Conservation (phyloP, 2,329 filamentous ascomycete genomes). For the Cercospora sesami region DNA sequence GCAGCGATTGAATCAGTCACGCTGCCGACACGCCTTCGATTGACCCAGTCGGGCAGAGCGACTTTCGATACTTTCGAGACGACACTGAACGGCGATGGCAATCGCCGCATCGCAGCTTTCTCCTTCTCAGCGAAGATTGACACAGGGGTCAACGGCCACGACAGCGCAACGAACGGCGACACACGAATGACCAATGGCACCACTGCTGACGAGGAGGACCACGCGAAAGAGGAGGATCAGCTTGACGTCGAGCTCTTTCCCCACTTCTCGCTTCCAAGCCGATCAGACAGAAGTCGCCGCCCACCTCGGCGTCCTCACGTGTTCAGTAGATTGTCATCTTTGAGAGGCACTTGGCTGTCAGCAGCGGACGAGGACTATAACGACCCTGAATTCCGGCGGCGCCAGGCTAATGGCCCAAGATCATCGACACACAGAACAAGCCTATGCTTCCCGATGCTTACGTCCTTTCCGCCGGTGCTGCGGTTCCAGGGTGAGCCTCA, state of each 20-base stretch:
- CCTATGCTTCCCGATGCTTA: constrained; percentile 72
- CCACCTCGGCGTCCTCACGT: constrained; percentile 34
- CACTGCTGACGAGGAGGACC: constrained; percentile 28
- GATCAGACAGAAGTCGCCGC: constrained; percentile 20
- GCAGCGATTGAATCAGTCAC: constrained; percentile 77
- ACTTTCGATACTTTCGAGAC: constrained; percentile 65
- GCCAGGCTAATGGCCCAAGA: constrained; percentile 35
- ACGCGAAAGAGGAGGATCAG: constrained; percentile 15
- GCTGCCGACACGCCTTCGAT: constrained; percentile 69
- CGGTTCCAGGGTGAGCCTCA: constrained; percentile 42
- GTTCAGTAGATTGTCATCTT: constrained; percentile 44
- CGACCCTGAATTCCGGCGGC: constrained; percentile 40
- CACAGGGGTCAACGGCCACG: constrained; percentile 34
- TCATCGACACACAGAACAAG: constrained; percentile 43
- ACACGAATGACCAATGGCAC: constrained; percentile 36
- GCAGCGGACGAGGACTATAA: constrained; percentile 33
- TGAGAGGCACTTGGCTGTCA: constrained; percentile 44
- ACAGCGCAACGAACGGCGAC: constrained; percentile 35
- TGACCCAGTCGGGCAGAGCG: constrained; percentile 46
- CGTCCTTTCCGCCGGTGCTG: constrained; percentile 82
- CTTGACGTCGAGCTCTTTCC: constrained; percentile 38
- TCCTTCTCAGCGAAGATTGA: constrained; percentile 61
- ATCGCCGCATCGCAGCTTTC: constrained; percentile 74
- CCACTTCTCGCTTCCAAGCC: constrained; percentile 15
- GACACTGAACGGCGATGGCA: constrained; percentile 71